Evolutionary conservation across 352 stramenopile species (phyloP).

Genomic region (Pythium chondricola): DNA sequence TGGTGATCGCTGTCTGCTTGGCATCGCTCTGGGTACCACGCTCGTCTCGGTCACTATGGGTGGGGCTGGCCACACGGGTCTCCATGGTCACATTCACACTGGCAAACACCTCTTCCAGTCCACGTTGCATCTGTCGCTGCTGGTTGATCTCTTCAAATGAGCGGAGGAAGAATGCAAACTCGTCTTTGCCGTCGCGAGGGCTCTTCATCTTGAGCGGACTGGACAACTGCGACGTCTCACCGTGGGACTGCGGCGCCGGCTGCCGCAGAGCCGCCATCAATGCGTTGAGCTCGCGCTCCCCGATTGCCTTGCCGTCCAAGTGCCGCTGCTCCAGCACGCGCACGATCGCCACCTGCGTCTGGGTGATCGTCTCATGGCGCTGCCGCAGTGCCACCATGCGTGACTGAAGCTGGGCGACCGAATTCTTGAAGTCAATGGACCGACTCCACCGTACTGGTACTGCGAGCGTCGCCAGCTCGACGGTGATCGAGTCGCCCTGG

Average conservation of each 20-base stretch:
- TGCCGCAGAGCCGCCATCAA: constrained; percentile 48
- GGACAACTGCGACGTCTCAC: not conserved
- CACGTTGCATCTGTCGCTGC: constrained; percentile 46
- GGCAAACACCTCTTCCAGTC: constrained; percentile 40
- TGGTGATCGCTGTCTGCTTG: not conserved
- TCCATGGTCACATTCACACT: constrained; percentile 25
- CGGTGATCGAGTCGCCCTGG: constrained; percentile 42
- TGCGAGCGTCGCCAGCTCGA: constrained; percentile 40
- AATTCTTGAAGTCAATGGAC: constrained; percentile 26
- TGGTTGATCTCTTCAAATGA: constrained; percentile 56
- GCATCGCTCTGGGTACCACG: not conserved
- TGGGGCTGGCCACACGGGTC: constrained; percentile 18
- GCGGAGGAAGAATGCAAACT: constrained; percentile 63
- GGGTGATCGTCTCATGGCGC: constrained; percentile 9
- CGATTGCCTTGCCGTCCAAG: constrained; percentile 34
- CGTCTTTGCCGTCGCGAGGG: constrained; percentile 32
- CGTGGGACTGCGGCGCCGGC: constrained; percentile 10
- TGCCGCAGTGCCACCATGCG: constrained; percentile 22
- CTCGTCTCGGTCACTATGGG: constrained; percentile 6
- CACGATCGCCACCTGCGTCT: constrained; percentile 34
- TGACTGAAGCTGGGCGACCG: constrained; percentile 31
- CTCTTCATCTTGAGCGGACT: constrained; percentile 11
- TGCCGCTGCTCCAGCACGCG: constrained; percentile 38
- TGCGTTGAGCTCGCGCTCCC: constrained; percentile 34
- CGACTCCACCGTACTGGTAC: constrained; percentile 38